A percentile compares a stretch with the other conserved stretches of the same genome.
Conservation (phyloP, 2,329 filamentous ascomycete genomes). For the Xylariaceae sp. region DNA sequence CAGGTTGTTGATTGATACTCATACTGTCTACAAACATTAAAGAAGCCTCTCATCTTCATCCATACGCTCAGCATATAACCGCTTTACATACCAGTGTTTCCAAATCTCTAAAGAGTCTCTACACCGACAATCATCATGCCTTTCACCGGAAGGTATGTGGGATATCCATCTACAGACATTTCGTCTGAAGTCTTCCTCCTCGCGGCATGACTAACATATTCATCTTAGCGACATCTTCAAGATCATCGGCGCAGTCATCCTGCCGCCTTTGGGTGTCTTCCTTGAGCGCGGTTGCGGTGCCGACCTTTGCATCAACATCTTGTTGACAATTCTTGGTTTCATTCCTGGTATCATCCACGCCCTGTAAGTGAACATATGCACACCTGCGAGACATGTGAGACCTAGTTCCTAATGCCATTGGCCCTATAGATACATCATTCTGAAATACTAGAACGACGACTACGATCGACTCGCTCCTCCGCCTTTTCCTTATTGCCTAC, state of each 20-base stretch:
- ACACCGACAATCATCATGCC: conserved; percentile 39
- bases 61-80: too few relatives aligned
- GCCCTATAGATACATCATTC: conserved; percentile 68
- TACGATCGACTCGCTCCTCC: too few relatives aligned
- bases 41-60: background rate
- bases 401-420: conserved; percentile 8
- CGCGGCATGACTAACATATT: conserved; percentile 3
- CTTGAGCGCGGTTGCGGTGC: conserved; percentile 74
- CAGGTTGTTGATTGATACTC: too few relatives aligned
- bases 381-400: background rate
- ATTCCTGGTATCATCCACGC: conserved; percentile 75
- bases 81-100: too few relatives aligned
- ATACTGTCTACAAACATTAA: too few relatives aligned
- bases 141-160: conserved; percentile 55
- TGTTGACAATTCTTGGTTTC: conserved; percentile 67
- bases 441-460: conserved; percentile 68
- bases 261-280: conserved; percentile 77
- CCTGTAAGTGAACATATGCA: conserved; percentile 50
- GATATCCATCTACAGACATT: background rate
- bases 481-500: conserved; percentile 1
- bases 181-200: background rate
- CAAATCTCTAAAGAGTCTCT: background rate
- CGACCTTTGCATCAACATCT: conserved; percentile 76
- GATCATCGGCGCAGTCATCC: conserved; percentile 72
- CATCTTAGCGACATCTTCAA: conserved; percentile 54